phyloP scores from a whole-genome alignment of 805 yeast species.

The Cyberlindnera japonica region DNA sequence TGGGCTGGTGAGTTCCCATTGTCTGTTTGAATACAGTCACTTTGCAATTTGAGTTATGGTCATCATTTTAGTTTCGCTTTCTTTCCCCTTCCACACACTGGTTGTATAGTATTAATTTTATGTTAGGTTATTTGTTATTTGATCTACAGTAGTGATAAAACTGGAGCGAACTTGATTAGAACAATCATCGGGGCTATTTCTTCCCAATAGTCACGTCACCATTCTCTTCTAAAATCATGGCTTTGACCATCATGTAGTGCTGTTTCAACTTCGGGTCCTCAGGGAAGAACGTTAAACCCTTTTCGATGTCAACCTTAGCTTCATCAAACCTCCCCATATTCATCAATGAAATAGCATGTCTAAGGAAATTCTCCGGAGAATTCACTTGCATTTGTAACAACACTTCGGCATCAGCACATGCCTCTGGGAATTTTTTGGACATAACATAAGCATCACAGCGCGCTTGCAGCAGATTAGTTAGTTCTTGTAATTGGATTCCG shows the following conservation, averaged over 20 bases:
- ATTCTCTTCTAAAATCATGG: conserved; percentile 51
- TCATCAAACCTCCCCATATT: conserved; percentile 60
- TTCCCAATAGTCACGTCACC: conserved; percentile 41
- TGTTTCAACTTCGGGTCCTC: conserved; percentile 45
- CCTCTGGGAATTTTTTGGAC: conserved; percentile 50
- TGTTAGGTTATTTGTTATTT: no score
- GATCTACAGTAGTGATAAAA: no score
- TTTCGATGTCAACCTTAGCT: conserved; percentile 64
- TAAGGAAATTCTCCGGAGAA: conserved; percentile 65
- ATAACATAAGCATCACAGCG: conserved; percentile 67
- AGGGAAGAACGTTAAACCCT: conserved; percentile 66
- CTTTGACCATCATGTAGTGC: conserved; percentile 45
- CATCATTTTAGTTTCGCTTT: neutral
- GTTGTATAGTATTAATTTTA: conserved; percentile 2
- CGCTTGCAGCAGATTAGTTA: conserved; percentile 61
- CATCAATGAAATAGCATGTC: conserved; percentile 62
- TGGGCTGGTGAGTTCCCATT: conserved; percentile 92
- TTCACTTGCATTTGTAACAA: conserved; percentile 26
- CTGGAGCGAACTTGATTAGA: no score
- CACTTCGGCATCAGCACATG: conserved; percentile 63
- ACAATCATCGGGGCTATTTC: neutral
- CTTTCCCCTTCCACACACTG: neutral
- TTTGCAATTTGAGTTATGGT: neutral
- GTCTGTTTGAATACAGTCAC: conserved; percentile 44
- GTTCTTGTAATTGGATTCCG: conserved; percentile 66